Evolutionary conservation across 345 rosid species (phyloP).

Genomic region (Citrus cavaleriei): DNA sequence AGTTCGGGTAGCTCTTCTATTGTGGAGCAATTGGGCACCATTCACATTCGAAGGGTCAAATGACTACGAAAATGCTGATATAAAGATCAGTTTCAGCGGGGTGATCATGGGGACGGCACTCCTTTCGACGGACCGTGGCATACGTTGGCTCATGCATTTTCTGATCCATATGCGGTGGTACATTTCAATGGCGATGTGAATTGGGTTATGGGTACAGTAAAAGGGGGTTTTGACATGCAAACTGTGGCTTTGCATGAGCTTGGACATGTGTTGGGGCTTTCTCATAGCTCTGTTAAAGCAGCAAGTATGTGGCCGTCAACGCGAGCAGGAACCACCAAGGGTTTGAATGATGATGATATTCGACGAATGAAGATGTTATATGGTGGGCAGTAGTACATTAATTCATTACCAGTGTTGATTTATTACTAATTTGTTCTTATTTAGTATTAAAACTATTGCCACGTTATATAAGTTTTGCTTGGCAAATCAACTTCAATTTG

Average conservation of each 20-base stretch:
- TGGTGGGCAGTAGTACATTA: background rate
- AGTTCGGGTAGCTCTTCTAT: background rate
- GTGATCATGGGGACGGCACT: background rate
- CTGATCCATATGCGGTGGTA: background rate
- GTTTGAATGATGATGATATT: constrained; percentile 4
- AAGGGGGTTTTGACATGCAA: background rate
- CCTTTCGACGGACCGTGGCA: constrained; percentile 1
- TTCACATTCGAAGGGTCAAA: background rate
- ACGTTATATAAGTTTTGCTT: too few relatives aligned
- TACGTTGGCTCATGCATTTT: background rate
- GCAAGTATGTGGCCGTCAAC: background rate
- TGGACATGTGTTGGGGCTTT: constrained; percentile 1
- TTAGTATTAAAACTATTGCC: too few relatives aligned
- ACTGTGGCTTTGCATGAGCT: constrained; percentile 14
- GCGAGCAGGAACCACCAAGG: background rate
- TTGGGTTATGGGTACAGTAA: background rate
- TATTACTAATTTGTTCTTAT: too few relatives aligned
- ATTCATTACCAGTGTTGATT: too few relatives aligned
- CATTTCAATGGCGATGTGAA: background rate
- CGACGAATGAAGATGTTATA: constrained; percentile 7
- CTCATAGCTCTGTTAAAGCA: background rate
- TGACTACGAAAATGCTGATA: background rate
- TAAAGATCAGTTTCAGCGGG: background rate
- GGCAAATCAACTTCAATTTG: too few relatives aligned
- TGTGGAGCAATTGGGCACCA: background rate